Base-by-base conservation (phyloP, 1,139 yeast genomes). In the Geotrichum fermentans region DNA sequence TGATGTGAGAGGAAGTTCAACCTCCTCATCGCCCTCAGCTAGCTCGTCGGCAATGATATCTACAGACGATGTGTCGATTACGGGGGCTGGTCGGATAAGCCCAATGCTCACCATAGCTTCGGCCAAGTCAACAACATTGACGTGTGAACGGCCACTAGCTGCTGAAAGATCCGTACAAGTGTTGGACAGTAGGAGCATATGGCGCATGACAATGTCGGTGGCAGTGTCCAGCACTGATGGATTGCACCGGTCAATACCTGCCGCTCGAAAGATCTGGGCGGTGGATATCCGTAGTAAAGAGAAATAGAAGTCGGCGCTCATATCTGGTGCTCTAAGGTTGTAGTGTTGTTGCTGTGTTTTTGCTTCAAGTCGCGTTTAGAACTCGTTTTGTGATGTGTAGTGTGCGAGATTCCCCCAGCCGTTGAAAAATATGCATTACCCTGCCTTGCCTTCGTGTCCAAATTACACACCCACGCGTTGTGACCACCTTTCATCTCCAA, bases 211-310 rank as follows among this genome's bases (percentile, higher is more conserved):
- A 5, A 85, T 56, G 56, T 83, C 92, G 0, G 89, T 79, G 28
- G 83, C 56, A 2, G 78, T 72, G 60, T 83, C 83, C 11, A 85
- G 68, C 7, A 82, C 74, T 6, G 77, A 69, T 1, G 87, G 83
- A 41, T 79, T 71, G 54, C 87, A 78, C 56, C 80, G 73, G 58
- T 85, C 95, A 56, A 85, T 82, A 0, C 95, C 95, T 17, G 79
- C 73, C 0, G 87, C 76, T 52, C 85, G 77, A 45, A 86, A 71
- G 16, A 84, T 69, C 67, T 75, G 95, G 24, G 83, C 77, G 51
- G 83, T 73, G 0, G 89, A 76, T 48, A 84, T 72, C 48, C 89
- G 72, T 43, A 82, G 71, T 40, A 83, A 65, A 20, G 83, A 72
- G 59, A 76, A 81, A 61, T 78, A 75, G 64, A 83, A 80, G 34